Evolutionary conservation across 176 grass and related monocot species (phyloP).

Genomic region (Rhynchospora pubera): DNA sequence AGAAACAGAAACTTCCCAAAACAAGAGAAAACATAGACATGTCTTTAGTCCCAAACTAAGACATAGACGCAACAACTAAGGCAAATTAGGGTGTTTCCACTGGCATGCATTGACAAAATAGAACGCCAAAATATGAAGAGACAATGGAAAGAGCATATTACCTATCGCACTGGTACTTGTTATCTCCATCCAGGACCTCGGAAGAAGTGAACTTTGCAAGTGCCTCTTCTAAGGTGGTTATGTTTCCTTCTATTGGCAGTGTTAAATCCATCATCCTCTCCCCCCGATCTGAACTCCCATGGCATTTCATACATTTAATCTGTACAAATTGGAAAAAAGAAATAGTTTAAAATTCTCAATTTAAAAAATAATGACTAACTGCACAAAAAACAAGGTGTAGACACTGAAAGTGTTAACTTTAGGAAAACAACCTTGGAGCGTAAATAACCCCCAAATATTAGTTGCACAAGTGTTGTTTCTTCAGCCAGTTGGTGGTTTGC

Average conservation of each 20-base stretch:
- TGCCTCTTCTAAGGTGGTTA: conserved; percentile 71
- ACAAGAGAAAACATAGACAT: not conserved
- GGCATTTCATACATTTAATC: conserved; percentile 85
- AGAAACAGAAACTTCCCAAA: not conserved
- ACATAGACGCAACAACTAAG: not conserved
- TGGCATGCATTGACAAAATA: not conserved
- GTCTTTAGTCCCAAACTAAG: no score
- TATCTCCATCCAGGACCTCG: conserved; percentile 81
- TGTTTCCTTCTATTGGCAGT: conserved; percentile 81
- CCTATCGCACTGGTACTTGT: conserved; percentile 83
- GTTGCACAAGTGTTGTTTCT: conserved; percentile 75
- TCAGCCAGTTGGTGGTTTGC: conserved; percentile 35
- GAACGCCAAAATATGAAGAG: not conserved
- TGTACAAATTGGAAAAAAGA: conserved; percentile 26
- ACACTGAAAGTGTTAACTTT: not conserved
- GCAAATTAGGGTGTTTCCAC: not conserved
- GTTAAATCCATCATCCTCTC: conserved; percentile 91
- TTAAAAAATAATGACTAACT: not conserved
- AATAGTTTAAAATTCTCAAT: not conserved
- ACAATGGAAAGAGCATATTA: conserved; percentile 3
- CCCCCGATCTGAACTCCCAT: conserved; percentile 50
- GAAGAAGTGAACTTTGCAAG: conserved; percentile 72
- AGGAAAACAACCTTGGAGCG: conserved; percentile 62
- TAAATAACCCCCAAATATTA: conserved; percentile 88
- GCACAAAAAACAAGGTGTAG: conserved; percentile 11